Base-by-base conservation (phyloP, 1,139 yeast genomes). In the Zygosaccharomyces pseudobailii region DNA sequence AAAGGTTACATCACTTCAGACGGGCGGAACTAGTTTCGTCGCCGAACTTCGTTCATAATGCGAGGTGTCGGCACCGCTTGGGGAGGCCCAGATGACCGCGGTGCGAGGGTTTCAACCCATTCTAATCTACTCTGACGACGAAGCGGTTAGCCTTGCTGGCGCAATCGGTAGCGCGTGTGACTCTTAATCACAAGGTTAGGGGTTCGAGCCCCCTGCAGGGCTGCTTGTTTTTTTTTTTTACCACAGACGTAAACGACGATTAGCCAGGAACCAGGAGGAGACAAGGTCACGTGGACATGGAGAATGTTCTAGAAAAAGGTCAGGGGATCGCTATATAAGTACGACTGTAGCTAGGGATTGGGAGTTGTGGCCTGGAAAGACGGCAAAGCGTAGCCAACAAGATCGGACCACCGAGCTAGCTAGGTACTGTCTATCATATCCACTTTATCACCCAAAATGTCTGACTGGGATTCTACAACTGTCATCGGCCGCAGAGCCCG, bases 401-500 rank as follows among this genome's bases (percentile, higher is more conserved):
- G 17, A 13, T 13, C 17, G 17, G 17, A 13, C 17, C 17, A 13
- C 17, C 17, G 17, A 13, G 17, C 13, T 23, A 34, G 5, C 9
- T 19, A 34, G 20, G 36, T 3, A 34, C 13, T 4, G 20, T 6
- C 5, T 13, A 19, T 6, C 13, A 34, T 6, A 13, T 9, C 10
- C 36, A 34, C 1, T 21, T 21, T 2, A 25, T 1, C n/a, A 28
- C 25, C 20, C 28, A 57, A 42, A 38, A 69, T 68, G 72, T 69
- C 79, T 39, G 96, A 88, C 68, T 90, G 97, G 97, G 96, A 90
- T 71, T 68, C 80, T 54, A 90, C 83, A 65, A 88, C 96, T 44
- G 71, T 85, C 55, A 87, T 92, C 61, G 98, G 98, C 52, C 81
- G 80, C 61, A 86, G 84, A 61, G 95, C 94, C 59, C 83, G 95